Conservation (phyloP, 768 basidiomycete genomes). For the Mycena polygramma region DNA sequence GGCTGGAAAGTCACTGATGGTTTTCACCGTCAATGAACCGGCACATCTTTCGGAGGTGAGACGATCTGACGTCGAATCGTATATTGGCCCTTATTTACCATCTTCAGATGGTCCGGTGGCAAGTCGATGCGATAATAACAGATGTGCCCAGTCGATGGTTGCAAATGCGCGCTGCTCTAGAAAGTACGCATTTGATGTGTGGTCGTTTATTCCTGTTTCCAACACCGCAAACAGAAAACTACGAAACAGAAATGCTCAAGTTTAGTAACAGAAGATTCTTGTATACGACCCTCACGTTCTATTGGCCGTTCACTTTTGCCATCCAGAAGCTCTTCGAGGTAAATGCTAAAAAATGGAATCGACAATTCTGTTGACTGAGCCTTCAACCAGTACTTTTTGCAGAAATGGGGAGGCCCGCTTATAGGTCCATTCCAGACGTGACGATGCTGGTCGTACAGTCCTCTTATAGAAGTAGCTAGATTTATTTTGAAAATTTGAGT, state of each 20-base stretch:
- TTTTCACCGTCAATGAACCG: slow-evolving; percentile 82
- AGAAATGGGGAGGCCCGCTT: slow-evolving; percentile 25
- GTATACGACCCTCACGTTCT: slow-evolving; percentile 60
- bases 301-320: slow-evolving; percentile 47
- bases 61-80: background rate
- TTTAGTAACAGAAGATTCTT: slow-evolving; percentile 56
- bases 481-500: too few species aligned
- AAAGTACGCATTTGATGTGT: slow-evolving; percentile 44
- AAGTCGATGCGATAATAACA: slow-evolving; percentile 65
- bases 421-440: background rate
- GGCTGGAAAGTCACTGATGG: slow-evolving; percentile 72
- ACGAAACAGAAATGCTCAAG: slow-evolving; percentile 53
- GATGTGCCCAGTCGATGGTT: slow-evolving; percentile 62
- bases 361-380: background rate
- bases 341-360: background rate
- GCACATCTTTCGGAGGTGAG: slow-evolving; percentile 71
- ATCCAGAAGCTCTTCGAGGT: slow-evolving; percentile 38
- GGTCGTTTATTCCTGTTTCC: background rate
- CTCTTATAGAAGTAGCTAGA: too few species aligned
- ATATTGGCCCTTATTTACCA: background rate
- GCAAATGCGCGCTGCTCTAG: slow-evolving; percentile 53
- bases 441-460: too few species aligned
- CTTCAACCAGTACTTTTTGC: slow-evolving; percentile 15
- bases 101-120: slow-evolving; percentile 66
- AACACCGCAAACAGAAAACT: slow-evolving; percentile 51